Evolutionary conservation across 306 rosid species (phyloP), one percentile per base, ranked within the genome.

Genomic region (Prunus mira): DNA sequence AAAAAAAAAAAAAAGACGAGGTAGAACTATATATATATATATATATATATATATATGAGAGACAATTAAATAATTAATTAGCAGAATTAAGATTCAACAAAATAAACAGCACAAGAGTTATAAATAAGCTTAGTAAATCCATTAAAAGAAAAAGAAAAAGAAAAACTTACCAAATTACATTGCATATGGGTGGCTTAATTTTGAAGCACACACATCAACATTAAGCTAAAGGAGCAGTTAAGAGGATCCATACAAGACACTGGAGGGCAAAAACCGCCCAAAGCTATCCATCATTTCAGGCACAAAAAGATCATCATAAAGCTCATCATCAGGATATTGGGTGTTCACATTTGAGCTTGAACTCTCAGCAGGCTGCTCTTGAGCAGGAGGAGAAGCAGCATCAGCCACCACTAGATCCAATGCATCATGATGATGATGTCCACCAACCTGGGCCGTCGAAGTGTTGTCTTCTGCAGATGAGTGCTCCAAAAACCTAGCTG

Each of bases 251-350:
- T 77, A 86, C 72, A 87, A 76, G 25, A 80, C 70, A 77, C 6
- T 72, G 1, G 84, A 12, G 0, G 90, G 86, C 18, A 83, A 57
- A 51, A 85, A 56, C 25, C 81, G 82, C 11, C 86, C 77, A 34
- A 91, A 72, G 69, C 43, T 82, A 3, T 91, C 97, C 6, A 91
- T 71, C 90, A 84, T 81, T 84, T 83, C 81, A 65, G 92, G 82
- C 22, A 83, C 74, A 80, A 82, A 87, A 79, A 76, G 86, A 47
- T 86, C 88, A 61, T 89, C 94, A 24, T 78, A 86, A 30, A 76
- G 70, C 47, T 84, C 89, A 22, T 30, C 61, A 20, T 51, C 46
- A 10, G 50, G 56, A 19, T 81, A 69, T 14, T 28, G 56, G 47
- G 71, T 76, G 43, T 4, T 20, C 24, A n/a, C 14, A 11, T 43